These are phyloP conservation scores for Diplodia corticola DNA, from an alignment of 2,329 filamentous ascomycete genomes.

Conservation along the genomic window DNA sequence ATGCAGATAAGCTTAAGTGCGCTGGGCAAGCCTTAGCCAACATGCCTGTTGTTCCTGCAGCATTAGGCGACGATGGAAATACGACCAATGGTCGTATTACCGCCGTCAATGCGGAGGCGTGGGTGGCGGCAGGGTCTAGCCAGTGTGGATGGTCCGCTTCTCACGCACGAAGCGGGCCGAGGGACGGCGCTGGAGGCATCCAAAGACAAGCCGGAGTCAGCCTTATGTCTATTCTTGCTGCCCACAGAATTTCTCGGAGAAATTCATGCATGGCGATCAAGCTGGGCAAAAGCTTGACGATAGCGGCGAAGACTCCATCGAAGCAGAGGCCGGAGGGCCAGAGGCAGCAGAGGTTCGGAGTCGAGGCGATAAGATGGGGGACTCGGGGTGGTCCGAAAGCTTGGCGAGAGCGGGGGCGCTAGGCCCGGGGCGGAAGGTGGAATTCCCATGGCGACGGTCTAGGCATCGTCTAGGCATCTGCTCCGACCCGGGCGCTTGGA, in stretches of 20 bases:
- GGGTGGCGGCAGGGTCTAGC: neutral
- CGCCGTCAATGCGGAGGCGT: neutral
- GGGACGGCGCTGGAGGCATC: neutral
- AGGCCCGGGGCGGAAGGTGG: neutral
- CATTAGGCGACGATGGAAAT: neutral
- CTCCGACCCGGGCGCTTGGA: neutral
- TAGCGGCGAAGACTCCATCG: neutral
- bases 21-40: neutral
- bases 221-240: neutral
- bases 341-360: neutral
- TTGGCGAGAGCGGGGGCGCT: neutral
- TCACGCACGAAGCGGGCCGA: no score
- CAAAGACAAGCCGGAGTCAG: neutral
- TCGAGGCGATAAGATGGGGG: neutral
- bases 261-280: slow-evolving; percentile 1
- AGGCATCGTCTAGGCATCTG: neutral
- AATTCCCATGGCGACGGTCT: neutral
- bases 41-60: neutral
- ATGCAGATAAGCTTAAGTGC: slow-evolving; percentile 9
- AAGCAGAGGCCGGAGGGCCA: neutral
- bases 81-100: neutral
- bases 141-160: no score
- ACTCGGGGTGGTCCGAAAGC: neutral
- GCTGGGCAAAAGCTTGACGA: neutral
- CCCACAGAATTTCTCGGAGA: neutral